phyloP scores from a whole-genome alignment of 257 asterid species.

The Solanum corneliomulleri region DNA sequence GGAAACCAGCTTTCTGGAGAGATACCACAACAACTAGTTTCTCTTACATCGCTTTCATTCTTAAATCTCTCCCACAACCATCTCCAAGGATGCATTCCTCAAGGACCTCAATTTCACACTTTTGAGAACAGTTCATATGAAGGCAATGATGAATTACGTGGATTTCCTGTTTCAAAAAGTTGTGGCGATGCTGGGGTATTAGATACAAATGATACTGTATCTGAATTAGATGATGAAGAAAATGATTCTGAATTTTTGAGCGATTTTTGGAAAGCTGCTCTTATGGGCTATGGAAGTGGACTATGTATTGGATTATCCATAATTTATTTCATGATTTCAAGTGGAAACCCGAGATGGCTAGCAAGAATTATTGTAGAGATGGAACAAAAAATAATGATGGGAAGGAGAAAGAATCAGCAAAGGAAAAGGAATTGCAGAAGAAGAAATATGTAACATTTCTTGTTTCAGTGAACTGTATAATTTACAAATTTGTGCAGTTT shows the following conservation, averaged over 20 bases:
- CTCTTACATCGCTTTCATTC: not conserved
- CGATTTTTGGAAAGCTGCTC: conserved; percentile 5
- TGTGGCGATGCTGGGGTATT: not conserved
- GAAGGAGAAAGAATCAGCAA: not conserved
- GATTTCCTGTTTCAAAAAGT: not conserved
- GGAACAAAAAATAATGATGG: not conserved
- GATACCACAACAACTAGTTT: not conserved
- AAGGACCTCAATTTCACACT: not conserved
- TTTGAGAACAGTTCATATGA: not conserved
- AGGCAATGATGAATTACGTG: not conserved
- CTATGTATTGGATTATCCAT: not conserved
- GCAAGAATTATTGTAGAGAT: not conserved
- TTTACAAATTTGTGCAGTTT: not conserved
- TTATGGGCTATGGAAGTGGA: conserved; percentile 18
- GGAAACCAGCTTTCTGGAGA: not conserved
- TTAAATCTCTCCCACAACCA: not conserved
- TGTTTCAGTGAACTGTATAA: no score
- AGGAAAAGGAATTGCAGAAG: not conserved
- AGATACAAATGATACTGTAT: not conserved
- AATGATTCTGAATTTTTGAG: not conserved
- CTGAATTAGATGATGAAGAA: not conserved
- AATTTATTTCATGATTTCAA: conserved; percentile 4
- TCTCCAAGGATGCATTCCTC: not conserved
- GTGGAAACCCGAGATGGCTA: not conserved
- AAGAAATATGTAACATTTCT: not conserved